These are phyloP conservation scores for Botrytis byssoidea DNA, from an alignment of 2,329 filamentous ascomycete genomes.

Conservation along the genomic window DNA sequence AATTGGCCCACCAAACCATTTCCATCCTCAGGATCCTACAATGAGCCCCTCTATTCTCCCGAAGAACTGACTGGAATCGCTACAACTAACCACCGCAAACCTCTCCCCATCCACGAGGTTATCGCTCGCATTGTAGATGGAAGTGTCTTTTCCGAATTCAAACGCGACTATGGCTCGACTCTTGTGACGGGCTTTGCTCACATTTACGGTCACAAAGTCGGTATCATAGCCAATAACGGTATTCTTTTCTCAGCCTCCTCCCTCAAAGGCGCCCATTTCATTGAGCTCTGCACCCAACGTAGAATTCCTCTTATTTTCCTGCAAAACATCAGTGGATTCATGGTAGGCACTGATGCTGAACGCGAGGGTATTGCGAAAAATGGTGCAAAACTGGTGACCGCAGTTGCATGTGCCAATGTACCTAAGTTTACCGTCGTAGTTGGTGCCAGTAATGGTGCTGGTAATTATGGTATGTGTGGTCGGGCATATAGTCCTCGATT, in stretches of 20 bases:
- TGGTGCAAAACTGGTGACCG: conserved; percentile 93
- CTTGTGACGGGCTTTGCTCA: conserved; percentile 88
- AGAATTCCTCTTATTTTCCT: conserved; percentile 88
- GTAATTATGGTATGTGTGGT: conserved; percentile 98
- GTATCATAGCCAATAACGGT: conserved; percentile 93
- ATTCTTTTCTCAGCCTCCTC: conserved; percentile 88
- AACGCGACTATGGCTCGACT: conserved; percentile 83
- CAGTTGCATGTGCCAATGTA: conserved; percentile 89
- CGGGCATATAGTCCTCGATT: conserved; percentile 89
- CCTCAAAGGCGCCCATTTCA: conserved; percentile 94
- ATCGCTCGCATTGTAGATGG: conserved; percentile 92
- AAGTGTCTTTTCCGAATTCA: conserved; percentile 90
- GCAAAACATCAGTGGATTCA: conserved; percentile 97
- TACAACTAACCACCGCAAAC: conserved; percentile 82
- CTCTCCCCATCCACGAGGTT: conserved; percentile 82
- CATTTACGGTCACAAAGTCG: conserved; percentile 87
- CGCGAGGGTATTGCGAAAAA: conserved; percentile 96
- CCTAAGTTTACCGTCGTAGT: conserved; percentile 97
- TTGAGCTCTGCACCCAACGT: conserved; percentile 89
- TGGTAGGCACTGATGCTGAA: conserved; percentile 92
- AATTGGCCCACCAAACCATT: conserved; percentile 69
- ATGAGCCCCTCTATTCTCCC: conserved; percentile 77
- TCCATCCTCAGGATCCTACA: conserved; percentile 49
- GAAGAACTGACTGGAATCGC: conserved; percentile 85
- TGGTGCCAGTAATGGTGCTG: conserved; percentile 88